Base-by-base conservation (phyloP, 176 grass and related monocot species). In the Olyra latifolia region DNA sequence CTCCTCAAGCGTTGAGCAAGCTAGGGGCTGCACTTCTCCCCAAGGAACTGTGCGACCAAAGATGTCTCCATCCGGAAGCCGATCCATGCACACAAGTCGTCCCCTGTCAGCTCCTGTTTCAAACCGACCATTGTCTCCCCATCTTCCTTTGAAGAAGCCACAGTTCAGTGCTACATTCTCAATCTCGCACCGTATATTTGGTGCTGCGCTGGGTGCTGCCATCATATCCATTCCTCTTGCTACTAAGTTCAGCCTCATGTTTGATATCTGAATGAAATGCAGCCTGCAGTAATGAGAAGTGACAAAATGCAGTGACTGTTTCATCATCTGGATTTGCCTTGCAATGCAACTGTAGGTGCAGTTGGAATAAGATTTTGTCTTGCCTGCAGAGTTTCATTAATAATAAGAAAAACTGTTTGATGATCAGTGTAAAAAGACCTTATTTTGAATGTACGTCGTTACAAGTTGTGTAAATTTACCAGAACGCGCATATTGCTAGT, bases 141-240 rank as follows among this genome's bases (percentile, higher is more conserved):
- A 93, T 76, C 94, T 97, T 52, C 88, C 91, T 24, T 42, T 91
- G 30, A 97, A 97, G 86, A 97, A 93, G 81, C 94, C 94, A 5
- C 91, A 97, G 81, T 66, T 91, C 58, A 89, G 88, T 0, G 88
- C 94, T 55, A 88, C 86, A 0, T 91, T 89, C 71, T 97, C 94
- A 6, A 97, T 97, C 27, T 93, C 94, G 0, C 94, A 97, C 71
- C 88, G 91, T 12, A 93, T 93, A 46, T 89, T 97, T n/a, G 86
- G 94, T 16, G 65, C 9, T 32, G 86, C 82, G 1, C 30, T 97
- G n/a, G 52, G 83, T 23, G 79, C 81, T 67, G 74, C 71, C 72
- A 91, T 97, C 58, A 80, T 97, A 77, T 73, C 87, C 4, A 29
- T 86, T 68, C 94, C 94, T 69, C 83, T 91, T 11, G 84, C 86